phyloP scores from a whole-genome alignment of 2,329 filamentous ascomycete species.

The Trichoderma pleuroti region DNA sequence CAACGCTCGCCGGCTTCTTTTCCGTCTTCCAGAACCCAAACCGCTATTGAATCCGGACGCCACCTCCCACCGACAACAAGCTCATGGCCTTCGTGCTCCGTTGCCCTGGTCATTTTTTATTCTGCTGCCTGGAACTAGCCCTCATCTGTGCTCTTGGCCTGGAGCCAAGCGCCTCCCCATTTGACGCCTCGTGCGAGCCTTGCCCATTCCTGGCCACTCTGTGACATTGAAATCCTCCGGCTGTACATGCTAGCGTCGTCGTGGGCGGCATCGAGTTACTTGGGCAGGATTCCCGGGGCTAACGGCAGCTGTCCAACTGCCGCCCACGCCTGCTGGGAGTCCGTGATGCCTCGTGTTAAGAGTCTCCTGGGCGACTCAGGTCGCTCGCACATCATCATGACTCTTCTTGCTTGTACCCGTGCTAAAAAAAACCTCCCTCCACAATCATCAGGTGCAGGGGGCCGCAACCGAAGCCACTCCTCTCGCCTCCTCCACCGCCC shows the following conservation, averaged over 20 bases:
- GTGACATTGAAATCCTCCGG: conserved; percentile 7
- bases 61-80: conserved; percentile 3
- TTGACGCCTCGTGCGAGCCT: conserved; percentile 18
- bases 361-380: background rate
- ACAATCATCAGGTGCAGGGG: conserved; percentile 5
- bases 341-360: conserved; percentile 10
- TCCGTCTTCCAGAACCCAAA: conserved; percentile 1
- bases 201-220: conserved; percentile 1
- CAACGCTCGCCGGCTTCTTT: background rate
- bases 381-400: background rate
- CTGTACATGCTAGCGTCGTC: background rate
- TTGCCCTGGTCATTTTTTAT: conserved; percentile 16
- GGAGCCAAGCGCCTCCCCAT: conserved; percentile 15
- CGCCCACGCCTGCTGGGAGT: background rate
- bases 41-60: background rate
- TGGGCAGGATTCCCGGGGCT: background rate
- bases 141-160: conserved; percentile 4
- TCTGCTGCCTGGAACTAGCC: conserved; percentile 19
- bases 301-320: conserved; percentile 15
- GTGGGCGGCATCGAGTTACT: background rate
- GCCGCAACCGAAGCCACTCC: conserved; percentile 10
- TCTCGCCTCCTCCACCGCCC: background rate
- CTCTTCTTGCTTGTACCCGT: background rate
- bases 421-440: background rate
- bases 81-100: background rate